phyloP scores from a whole-genome alignment of 805 yeast genomes.

The Pichia exigua region DNA sequence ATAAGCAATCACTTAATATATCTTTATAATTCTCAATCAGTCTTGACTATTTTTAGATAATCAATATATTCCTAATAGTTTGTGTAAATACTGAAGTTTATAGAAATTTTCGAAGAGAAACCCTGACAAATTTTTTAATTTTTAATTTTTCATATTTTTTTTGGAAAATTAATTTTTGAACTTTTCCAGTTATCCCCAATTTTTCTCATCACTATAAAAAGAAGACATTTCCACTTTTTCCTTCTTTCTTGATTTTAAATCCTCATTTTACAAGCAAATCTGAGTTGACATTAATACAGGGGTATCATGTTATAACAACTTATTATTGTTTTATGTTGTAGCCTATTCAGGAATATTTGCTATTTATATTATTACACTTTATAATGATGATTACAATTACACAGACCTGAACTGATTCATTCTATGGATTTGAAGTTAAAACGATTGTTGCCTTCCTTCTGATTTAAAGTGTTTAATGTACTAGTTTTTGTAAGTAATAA shows the following conservation, averaged over 20 bases:
- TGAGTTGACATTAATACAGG: not conserved
- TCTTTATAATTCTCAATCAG: not conserved
- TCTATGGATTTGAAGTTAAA: constrained; percentile 21
- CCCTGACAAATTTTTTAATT: not conserved
- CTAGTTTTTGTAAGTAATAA: not conserved
- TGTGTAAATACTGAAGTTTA: too few species aligned
- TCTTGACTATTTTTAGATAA: not conserved
- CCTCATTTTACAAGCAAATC: not conserved
- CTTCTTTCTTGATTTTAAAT: too few species aligned
- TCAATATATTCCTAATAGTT: not conserved
- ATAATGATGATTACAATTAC: constrained; percentile 37
- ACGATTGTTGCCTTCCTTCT: constrained; percentile 22
- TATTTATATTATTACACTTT: constrained; percentile 1
- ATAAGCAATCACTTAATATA: too few species aligned
- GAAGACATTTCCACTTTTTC: not conserved
- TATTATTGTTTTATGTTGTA: not conserved
- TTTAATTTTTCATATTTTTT: not conserved
- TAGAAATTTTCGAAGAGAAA: not conserved
- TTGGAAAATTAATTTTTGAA: not conserved
- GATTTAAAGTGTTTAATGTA: constrained; percentile 1
- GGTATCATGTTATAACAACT: not conserved
- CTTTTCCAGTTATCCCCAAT: not conserved
- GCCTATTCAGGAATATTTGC: not conserved
- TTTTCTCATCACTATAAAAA: not conserved
- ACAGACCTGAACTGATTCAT: constrained; percentile 54